Percentiles rank a stretch among this genome's conserved stretches.
Conservation (phyloP, 305 asterid genomes). For the Withania somnifera region DNA sequence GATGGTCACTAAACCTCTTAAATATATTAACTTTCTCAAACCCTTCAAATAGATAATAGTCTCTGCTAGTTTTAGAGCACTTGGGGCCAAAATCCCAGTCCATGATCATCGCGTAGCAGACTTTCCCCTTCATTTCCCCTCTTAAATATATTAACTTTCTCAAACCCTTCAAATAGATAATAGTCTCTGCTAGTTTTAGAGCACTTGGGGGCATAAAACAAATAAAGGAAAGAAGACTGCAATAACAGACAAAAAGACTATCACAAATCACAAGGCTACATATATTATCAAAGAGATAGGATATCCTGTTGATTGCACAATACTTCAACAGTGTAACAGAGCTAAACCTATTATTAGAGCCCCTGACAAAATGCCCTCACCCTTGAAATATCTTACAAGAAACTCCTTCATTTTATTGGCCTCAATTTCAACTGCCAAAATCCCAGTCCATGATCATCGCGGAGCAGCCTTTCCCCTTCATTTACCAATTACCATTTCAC, state of each 20-base stretch:
- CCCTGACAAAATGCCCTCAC: not conserved
- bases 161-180: not conserved
- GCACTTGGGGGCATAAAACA: not conserved
- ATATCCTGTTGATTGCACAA: not conserved
- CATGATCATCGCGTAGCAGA: not conserved
- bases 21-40: not conserved
- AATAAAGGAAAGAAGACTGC: not conserved
- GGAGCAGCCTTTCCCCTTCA: not conserved
- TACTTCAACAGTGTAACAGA: not conserved
- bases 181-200: not conserved
- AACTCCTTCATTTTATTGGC: not conserved
- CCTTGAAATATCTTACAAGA: not conserved
- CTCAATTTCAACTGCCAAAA: not conserved
- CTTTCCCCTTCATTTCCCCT: not conserved
- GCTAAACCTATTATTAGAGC: not conserved
- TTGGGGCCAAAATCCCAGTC: not conserved
- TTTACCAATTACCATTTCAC: not conserved
- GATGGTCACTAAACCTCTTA: not conserved
- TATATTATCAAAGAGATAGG: not conserved
- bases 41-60: not conserved
- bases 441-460: not conserved
- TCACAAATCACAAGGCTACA: not conserved
- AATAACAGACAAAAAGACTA: not conserved
- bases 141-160: not conserved
- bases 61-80: not conserved